Percentiles rank a stretch among this genome's conserved stretches.
Evolutionary conservation across 805 yeast species (phyloP).

Genomic region (Kodamaea nitidulidarum): DNA sequence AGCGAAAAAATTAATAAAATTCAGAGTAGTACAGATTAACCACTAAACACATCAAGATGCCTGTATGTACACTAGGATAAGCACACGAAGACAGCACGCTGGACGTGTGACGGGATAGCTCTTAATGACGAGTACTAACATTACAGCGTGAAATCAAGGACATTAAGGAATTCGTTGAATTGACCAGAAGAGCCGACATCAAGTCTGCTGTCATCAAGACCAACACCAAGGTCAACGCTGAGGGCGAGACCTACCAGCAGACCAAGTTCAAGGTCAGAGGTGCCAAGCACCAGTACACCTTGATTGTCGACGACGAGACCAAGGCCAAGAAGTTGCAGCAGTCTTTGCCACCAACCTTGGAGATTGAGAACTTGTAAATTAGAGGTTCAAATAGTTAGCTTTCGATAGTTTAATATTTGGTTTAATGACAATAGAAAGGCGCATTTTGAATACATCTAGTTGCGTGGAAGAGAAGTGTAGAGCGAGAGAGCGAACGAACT

Average conservation of each 20-base stretch:
- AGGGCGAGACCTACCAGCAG: constrained; percentile 83
- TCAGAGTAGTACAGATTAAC: constrained; percentile 2
- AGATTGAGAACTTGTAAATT: constrained; percentile 51
- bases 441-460: constrained; percentile 6
- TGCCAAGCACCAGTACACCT: constrained; percentile 88
- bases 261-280: constrained; percentile 99
- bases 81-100: too few species aligned
- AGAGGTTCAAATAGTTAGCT: constrained; percentile 6
- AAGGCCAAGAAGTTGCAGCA: constrained; percentile 97
- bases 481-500: too few species aligned
- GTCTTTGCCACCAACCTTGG: constrained; percentile 92
- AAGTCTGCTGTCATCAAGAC: constrained; percentile 90
- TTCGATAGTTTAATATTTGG: constrained; percentile 3
- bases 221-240: constrained; percentile 76
- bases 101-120: not conserved
- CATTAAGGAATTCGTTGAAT: constrained; percentile 95
- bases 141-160: constrained; percentile 71
- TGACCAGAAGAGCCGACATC: constrained; percentile 95
- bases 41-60: constrained; percentile 17
- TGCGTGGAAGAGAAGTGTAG: not conserved
- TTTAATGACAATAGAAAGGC: constrained; percentile 8
- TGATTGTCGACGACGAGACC: constrained; percentile 90
- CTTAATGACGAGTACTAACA: constrained; percentile 14
- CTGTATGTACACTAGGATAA: constrained; percentile 19
- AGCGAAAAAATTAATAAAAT: constrained; percentile 5